Evolutionary conservation across 2,329 filamentous ascomycete genomes (phyloP).

Genomic region (Colletotrichum graminicola): DNA sequence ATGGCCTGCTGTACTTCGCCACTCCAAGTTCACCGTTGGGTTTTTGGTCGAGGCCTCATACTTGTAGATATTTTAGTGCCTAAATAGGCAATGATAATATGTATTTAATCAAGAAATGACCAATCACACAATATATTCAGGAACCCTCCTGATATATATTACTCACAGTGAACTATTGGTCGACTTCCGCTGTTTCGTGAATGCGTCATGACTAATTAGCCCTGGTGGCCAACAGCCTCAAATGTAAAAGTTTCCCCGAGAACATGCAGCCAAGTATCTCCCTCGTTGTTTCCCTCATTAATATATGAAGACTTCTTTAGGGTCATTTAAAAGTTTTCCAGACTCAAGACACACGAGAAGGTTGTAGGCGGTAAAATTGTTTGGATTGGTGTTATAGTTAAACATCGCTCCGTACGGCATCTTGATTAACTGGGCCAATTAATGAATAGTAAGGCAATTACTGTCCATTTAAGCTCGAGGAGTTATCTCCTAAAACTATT

Average conservation of each 20-base stretch:
- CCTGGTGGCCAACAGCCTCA: slow-evolving; percentile 4
- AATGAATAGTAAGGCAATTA: no score
- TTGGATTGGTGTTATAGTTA: no score
- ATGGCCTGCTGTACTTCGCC: slow-evolving; percentile 53
- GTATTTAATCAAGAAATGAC: not conserved
- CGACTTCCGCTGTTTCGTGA: not conserved
- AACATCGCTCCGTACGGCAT: no score
- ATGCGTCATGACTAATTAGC: not conserved
- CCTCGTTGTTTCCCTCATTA: slow-evolving; percentile 21
- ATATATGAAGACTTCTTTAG: slow-evolving; percentile 14
- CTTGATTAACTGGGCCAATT: no score
- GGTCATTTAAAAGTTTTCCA: slow-evolving; percentile 10
- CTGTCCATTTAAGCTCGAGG: not conserved
- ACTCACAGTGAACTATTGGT: not conserved
- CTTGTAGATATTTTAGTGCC: slow-evolving; percentile 13
- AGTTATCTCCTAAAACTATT: not conserved
- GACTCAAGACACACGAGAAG: not conserved
- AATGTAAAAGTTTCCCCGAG: not conserved
- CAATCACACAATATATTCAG: not conserved
- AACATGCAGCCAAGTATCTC: slow-evolving; percentile 5
- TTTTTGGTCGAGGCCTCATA: slow-evolving; percentile 50
- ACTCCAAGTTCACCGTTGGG: slow-evolving; percentile 53
- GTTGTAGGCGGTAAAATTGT: not conserved
- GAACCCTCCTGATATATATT: not conserved
- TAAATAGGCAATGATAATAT: not conserved